Conservation (phyloP, 2,329 filamentous ascomycete species). For the Aotearoamyces nothofagi region DNA sequence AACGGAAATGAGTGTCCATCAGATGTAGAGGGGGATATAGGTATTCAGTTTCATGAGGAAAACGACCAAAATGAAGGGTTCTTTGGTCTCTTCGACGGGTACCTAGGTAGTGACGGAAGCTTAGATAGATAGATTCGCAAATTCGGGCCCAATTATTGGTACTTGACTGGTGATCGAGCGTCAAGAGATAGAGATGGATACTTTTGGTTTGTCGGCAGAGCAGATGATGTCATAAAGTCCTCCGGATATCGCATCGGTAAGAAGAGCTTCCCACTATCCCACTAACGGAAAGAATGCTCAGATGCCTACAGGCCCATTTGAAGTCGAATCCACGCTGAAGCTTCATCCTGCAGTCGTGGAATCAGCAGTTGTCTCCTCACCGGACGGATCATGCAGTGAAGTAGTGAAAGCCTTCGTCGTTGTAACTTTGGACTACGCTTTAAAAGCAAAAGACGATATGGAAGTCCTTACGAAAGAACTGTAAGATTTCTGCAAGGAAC, state of each 20-base stretch:
- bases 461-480: slow-evolving; percentile 21
- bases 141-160: slow-evolving; percentile 8
- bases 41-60: slow-evolving; percentile 18
- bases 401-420: slow-evolving; percentile 27
- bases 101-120: slow-evolving; percentile 3
- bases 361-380: slow-evolving; percentile 24
- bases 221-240: slow-evolving; percentile 24
- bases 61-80: slow-evolving; percentile 2
- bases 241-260: slow-evolving; percentile 23
- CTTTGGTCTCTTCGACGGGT: slow-evolving; percentile 9
- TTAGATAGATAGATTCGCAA: slow-evolving; percentile 2
- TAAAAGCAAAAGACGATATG: slow-evolving; percentile 6
- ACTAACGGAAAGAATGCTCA: background rate
- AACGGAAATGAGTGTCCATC: slow-evolving; percentile 15
- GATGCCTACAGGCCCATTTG: slow-evolving; percentile 20
- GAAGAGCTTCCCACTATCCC: slow-evolving; percentile 1
- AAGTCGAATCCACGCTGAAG: slow-evolving; percentile 26
- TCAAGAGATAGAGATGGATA: slow-evolving; percentile 19
- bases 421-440: slow-evolving; percentile 14
- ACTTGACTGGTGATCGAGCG: slow-evolving; percentile 23
- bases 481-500: slow-evolving; percentile 24
- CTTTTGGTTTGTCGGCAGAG: slow-evolving; percentile 21
- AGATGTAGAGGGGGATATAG: slow-evolving; percentile 23
- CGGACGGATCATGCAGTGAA: slow-evolving; percentile 21
- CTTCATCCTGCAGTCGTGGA: slow-evolving; percentile 23